Base-by-base conservation (phyloP, 176 grass and related monocot genomes). In the Carex pumila region DNA sequence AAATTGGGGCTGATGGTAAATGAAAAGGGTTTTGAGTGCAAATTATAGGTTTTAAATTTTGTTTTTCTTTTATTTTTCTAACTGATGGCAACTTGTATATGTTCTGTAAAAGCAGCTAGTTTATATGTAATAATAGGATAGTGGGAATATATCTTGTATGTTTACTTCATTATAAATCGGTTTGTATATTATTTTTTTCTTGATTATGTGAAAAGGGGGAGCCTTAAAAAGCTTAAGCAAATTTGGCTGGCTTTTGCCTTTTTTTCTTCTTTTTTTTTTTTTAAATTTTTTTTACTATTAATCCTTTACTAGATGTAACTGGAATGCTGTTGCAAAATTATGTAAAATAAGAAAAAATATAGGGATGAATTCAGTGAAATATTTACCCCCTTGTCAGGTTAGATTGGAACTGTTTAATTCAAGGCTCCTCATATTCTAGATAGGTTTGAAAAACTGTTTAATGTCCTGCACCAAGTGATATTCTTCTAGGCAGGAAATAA, bases 1-100 rank as follows among this genome's bases (percentile, higher is more conserved):
- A 80, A n/a, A 95, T 95, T 6, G 70, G 52, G 7, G 84, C 79
- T 18, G 81, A 79, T 55, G 50, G 56, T 83, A 52, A 54, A 67
- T 67, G 41, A 66, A 5, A 37, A 67, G 56, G 29, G 4, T 63
- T 13, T 13, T 15, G 62, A 95, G 91, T 75, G 86, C 89, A 57
- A 99, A 95, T 85, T 98, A 95, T 69, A 41, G 89, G 72, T 88
- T 86, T 84, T 84, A 95, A 91, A 91, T 91, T 50, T 18, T 60
- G 25, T 29, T 64, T 73, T 22, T 70, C 7, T 25, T 61, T 72
- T 61, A 53, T 87, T 68, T 63, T 2, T 61, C 47, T 54, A 29
- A 75, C 71, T 75, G 54, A 3, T 13, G 71, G 11, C 31, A 75
- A 75, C 21, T 68, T 83, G 50, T 75, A 80, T 70, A 65, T 15